Conservation (phyloP, 805 yeast genomes). For the Hanseniaspora lachancei region DNA sequence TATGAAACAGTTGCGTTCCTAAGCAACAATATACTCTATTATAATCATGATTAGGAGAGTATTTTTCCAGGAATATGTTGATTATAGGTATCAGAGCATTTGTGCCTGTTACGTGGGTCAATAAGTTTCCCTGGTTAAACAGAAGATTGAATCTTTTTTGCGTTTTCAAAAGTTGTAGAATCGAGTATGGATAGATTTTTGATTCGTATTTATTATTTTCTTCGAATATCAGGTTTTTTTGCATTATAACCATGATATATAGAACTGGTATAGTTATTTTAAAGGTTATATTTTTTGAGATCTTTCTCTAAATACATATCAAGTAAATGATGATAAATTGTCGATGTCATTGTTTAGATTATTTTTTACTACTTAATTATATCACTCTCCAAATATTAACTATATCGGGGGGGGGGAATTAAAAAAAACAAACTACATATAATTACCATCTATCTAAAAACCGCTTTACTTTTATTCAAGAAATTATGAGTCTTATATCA, state of each 20-base stretch:
- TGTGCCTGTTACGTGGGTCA: neutral
- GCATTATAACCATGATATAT: neutral
- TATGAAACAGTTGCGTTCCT: conserved; percentile 9
- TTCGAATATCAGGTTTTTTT: conserved; percentile 1
- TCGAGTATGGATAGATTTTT: neutral
- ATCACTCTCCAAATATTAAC: no score
- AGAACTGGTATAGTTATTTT: no score
- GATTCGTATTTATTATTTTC: neutral
- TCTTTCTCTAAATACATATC: no score
- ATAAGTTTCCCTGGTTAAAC: conserved; percentile 6
- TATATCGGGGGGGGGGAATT: no score
- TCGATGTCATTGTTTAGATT: no score
- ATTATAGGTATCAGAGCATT: conserved; percentile 6
- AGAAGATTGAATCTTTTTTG: conserved; percentile 2
- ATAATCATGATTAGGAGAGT: neutral
- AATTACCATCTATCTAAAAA: no score
- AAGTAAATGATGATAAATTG: no score
- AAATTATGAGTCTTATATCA: no score
- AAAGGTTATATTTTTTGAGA: no score
- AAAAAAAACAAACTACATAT: no score
- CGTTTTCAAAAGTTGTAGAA: neutral
- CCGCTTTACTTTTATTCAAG: no score
- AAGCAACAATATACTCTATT: conserved; percentile 1
- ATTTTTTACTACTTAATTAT: no score
- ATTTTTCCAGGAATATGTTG: conserved; percentile 2